Evolutionary conservation across 768 basidiomycete genomes (phyloP).

Genomic region (Phylloporus sp.): DNA sequence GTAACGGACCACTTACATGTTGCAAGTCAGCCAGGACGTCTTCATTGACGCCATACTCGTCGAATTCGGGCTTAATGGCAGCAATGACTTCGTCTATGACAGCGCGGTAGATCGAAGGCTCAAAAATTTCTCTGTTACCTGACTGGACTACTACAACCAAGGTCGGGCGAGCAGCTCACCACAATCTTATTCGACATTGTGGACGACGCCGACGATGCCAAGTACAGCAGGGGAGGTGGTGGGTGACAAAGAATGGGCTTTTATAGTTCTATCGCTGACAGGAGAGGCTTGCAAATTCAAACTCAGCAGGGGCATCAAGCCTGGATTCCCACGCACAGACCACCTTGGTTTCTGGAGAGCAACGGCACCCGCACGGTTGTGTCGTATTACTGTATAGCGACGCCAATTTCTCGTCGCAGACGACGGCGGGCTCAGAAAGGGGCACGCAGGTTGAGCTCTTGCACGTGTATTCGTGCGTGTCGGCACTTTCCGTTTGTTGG

Average conservation of each 20-base stretch:
- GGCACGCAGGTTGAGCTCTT: too few relatives aligned
- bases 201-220: slow-evolving; percentile 28
- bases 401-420: too few relatives aligned
- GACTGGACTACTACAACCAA: slow-evolving; percentile 50
- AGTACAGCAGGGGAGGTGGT: slow-evolving; percentile 31
- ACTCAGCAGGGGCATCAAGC: slow-evolving; percentile 34
- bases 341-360: too few relatives aligned
- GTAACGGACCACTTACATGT: slow-evolving; percentile 55
- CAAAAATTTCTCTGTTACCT: slow-evolving; percentile 52
- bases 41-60: slow-evolving; percentile 92
- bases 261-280: slow-evolving; percentile 37
- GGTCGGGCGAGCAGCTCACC: slow-evolving; percentile 79
- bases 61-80: slow-evolving; percentile 88
- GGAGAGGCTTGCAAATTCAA: slow-evolving; percentile 38
- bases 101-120: slow-evolving; percentile 86
- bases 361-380: too few relatives aligned
- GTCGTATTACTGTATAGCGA: too few relatives aligned
- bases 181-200: slow-evolving; percentile 97
- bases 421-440: too few relatives aligned
- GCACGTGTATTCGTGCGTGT: too few relatives aligned
- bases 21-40: slow-evolving; percentile 86
- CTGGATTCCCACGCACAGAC: slow-evolving; percentile 45
- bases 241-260: slow-evolving; percentile 32
- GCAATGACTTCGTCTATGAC: slow-evolving; percentile 96
- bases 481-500: too few relatives aligned